Evolutionary conservation across 495 filamentous ascomycete genomes (phyloP).

Genomic region (Penicillium atrosanguineum): DNA sequence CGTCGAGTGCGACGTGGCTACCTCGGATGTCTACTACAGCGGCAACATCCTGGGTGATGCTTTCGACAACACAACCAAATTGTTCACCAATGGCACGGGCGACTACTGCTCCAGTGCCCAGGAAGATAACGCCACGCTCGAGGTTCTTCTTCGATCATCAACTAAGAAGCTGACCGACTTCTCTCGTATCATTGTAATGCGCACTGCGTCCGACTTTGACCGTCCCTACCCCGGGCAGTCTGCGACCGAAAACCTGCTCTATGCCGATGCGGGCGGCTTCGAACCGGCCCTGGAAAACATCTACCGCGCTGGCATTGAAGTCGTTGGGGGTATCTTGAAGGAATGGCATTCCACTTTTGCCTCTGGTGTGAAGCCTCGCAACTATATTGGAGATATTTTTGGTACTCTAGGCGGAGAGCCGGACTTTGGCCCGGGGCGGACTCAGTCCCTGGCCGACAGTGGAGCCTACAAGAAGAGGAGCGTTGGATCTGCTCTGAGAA

Average conservation of each 20-base stretch:
- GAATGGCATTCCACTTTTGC: slow-evolving; percentile 60
- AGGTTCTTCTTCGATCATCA: slow-evolving; percentile 62
- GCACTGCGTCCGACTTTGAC: slow-evolving; percentile 71
- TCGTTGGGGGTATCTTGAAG: slow-evolving; percentile 62
- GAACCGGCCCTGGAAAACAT: slow-evolving; percentile 60
- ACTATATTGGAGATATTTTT: slow-evolving; percentile 74
- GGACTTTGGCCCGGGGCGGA: slow-evolving; percentile 60
- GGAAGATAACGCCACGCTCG: slow-evolving; percentile 72
- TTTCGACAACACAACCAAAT: slow-evolving; percentile 61
- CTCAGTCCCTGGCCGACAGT: slow-evolving; percentile 22
- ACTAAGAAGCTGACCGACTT: slow-evolving; percentile 59
- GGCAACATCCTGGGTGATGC: slow-evolving; percentile 58
- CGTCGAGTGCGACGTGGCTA: slow-evolving; percentile 65
- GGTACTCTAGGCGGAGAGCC: slow-evolving; percentile 63
- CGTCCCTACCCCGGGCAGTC: slow-evolving; percentile 58
- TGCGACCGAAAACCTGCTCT: slow-evolving; percentile 55
- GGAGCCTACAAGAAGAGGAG: slow-evolving; percentile 31
- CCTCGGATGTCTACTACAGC: slow-evolving; percentile 70
- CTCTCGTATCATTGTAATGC: slow-evolving; percentile 67
- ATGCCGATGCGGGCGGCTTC: slow-evolving; percentile 58
- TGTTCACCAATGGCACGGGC: slow-evolving; percentile 67
- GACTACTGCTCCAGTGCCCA: slow-evolving; percentile 70
- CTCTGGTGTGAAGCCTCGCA: slow-evolving; percentile 56
- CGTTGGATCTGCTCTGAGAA: slow-evolving; percentile 11
- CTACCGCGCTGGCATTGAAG: slow-evolving; percentile 62